Conservation (phyloP, 768 basidiomycete species). For the Xanthoconium stramineum region DNA sequence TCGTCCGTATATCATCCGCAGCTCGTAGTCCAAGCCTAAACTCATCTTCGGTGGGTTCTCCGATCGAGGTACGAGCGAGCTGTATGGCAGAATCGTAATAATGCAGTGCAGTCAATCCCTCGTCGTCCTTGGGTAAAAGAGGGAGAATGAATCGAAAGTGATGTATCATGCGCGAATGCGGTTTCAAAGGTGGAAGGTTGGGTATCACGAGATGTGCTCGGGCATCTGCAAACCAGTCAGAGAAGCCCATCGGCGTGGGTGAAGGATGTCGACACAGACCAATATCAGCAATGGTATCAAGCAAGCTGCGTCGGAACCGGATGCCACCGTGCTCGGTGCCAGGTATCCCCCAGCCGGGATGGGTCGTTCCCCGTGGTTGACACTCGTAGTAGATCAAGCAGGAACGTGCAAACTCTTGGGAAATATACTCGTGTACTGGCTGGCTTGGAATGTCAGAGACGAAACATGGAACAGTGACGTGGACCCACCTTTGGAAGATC, state of each 20-base stretch:
- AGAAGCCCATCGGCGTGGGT: background rate
- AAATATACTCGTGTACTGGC: constrained; percentile 65
- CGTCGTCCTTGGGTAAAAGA: constrained; percentile 54
- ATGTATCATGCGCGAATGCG: constrained; percentile 73
- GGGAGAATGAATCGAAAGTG: constrained; percentile 78
- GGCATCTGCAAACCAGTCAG: constrained; percentile 43
- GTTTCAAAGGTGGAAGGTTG: constrained; percentile 63
- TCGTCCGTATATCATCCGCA: constrained; percentile 55
- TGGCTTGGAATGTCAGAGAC: constrained; percentile 24
- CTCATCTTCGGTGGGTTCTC: constrained; percentile 65
- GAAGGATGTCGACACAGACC: constrained; percentile 42
- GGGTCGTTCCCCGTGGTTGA: constrained; percentile 60
- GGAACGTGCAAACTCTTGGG: constrained; percentile 72
- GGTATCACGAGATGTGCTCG: constrained; percentile 73
- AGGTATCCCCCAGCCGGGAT: constrained; percentile 74
- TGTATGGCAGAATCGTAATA: constrained; percentile 79
- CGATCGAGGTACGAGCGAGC: constrained; percentile 56
- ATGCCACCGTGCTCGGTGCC: constrained; percentile 60
- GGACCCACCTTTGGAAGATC: constrained; percentile 58
- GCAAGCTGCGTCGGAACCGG: constrained; percentile 63
- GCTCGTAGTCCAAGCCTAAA: constrained; percentile 62
- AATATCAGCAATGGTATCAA: constrained; percentile 67
- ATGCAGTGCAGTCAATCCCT: constrained; percentile 66
- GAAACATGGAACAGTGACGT: background rate
- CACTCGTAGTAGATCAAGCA: constrained; percentile 71